Percentiles rank a stretch among this genome's conserved stretches.
phyloP scores from a whole-genome alignment of 495 filamentous ascomycete genomes.

The Trichoderma reesei region DNA sequence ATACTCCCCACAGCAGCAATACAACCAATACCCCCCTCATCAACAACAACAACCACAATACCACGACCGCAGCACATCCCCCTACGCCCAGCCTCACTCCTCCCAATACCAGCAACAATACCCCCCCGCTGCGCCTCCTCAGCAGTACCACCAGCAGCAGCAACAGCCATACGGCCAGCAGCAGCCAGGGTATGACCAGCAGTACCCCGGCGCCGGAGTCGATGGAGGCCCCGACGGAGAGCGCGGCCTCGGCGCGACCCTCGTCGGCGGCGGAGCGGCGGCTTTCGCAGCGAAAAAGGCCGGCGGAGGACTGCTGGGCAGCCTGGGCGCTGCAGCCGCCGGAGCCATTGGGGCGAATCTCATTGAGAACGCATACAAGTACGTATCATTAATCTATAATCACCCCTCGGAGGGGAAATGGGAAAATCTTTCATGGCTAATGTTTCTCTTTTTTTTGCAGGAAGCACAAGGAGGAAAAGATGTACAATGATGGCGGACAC shows the following conservation, averaged over 20 bases:
- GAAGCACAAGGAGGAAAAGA: conserved; percentile 10
- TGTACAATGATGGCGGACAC: not conserved
- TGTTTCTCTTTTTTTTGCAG: conserved; percentile 14
- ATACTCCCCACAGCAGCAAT: conserved; percentile 1
- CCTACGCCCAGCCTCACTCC: conserved; percentile 3
- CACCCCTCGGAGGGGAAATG: no score
- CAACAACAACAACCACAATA: not conserved
- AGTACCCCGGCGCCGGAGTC: conserved; percentile 7
- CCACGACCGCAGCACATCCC: conserved; percentile 2
- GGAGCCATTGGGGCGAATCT: conserved; percentile 50
- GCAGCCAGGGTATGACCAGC: not conserved
- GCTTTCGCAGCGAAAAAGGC: conserved; percentile 39
- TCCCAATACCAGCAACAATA: conserved; percentile 5
- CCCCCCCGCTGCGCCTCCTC: not conserved
- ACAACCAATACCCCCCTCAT: conserved; percentile 7
- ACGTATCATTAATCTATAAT: not conserved
- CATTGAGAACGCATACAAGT: conserved; percentile 25
- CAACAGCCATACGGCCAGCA: conserved; percentile 10
- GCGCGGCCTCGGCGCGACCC: conserved; percentile 43
- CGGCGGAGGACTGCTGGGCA: conserved; percentile 35
- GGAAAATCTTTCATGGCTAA: no score
- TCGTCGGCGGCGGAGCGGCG: conserved; percentile 43
- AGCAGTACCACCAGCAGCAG: not conserved
- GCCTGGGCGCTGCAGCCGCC: conserved; percentile 38
- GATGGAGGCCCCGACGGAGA: conserved; percentile 33